phyloP scores from a whole-genome alignment of 169 alveolate genomes.

The Eimeria sp. region DNA sequence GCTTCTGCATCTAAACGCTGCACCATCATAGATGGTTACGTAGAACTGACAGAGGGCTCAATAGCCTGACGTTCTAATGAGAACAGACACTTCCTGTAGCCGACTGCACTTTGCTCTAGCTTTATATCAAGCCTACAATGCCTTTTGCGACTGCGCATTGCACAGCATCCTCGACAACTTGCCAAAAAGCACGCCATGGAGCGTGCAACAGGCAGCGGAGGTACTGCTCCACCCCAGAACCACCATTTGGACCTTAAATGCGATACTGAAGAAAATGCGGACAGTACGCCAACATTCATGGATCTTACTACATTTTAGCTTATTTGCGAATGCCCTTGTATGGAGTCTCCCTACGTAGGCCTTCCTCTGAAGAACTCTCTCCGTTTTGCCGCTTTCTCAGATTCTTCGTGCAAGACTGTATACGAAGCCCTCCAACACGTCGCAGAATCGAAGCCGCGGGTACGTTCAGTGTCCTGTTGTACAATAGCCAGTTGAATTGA shows the following conservation, averaged over 20 bases:
- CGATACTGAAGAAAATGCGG: slow-evolving; percentile 30
- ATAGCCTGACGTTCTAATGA: neutral
- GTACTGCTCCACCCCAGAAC: slow-evolving; percentile 27
- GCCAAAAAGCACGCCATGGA: slow-evolving; percentile 77
- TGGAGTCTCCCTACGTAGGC: neutral
- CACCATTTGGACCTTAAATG: slow-evolving; percentile 73
- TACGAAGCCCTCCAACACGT: slow-evolving; percentile 74
- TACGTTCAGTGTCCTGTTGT: neutral
- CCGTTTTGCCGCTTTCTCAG: neutral
- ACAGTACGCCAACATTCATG: slow-evolving; percentile 45
- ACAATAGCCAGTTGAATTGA: neutral
- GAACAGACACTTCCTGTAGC: neutral
- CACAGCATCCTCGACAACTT: slow-evolving; percentile 69
- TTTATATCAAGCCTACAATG: neutral
- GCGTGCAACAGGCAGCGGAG: slow-evolving; percentile 71
- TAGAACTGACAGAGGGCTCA: neutral
- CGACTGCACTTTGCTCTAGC: neutral
- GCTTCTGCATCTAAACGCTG: neutral
- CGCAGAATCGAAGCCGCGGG: slow-evolving; percentile 33
- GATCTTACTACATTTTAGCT: neutral
- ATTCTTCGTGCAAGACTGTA: slow-evolving; percentile 62
- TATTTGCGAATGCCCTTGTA: neutral
- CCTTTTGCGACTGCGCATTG: neutral
- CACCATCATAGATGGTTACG: neutral
- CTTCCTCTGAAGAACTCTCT: neutral